Evolutionary conservation across 352 stramenopile genomes (phyloP), one percentile per base, ranked within the genome.

Genomic region (Aphanomyces astaci): DNA sequence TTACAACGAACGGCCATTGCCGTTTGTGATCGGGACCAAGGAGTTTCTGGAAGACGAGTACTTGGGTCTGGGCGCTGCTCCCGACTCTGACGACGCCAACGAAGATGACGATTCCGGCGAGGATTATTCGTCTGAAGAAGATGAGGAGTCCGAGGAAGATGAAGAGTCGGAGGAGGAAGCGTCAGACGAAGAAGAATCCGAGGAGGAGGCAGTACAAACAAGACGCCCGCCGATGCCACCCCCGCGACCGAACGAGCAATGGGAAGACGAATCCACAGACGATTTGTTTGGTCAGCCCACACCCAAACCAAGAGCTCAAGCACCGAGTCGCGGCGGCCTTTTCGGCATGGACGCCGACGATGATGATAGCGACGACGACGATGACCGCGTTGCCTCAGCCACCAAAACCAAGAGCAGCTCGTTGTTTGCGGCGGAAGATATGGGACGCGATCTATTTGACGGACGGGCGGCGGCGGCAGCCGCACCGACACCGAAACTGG

Each of bases 41-140:
- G 87, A 93, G 73, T 95, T 94, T 66, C 70, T 93, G 0, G 87
- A 93, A 49, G 85, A 93, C 59, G 85, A 93, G 70, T 91, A 84
- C 60, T 78, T 93, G 15, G 87, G 87, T 9, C 64, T 95, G 13
- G 85, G 87, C 11, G 85, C 83, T 0, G 81, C 84, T 0, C 86
- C 86, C 0, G 86, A 90, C 25, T 78, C 71, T 32, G 72, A 77
- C 5, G 79, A 73, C 24, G 80, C 84, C 13, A 87, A 82, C 36
- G 80, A 86, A 22, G 87, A 78, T 36, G 79, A 82, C 56, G 79
- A 83, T 5, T 53, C n/a, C 51, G 77, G 60, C 0, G 89, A 82
- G 13, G 86, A 79, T 1, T 88, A 89, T 63, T 88, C 81, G 70
- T 89, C 80, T 65, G 89, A 79, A 19, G 81, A 90, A 52, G 78